phyloP scores from a whole-genome alignment of 257 asterid genomes.

The Oldenlandia corymbosa region DNA sequence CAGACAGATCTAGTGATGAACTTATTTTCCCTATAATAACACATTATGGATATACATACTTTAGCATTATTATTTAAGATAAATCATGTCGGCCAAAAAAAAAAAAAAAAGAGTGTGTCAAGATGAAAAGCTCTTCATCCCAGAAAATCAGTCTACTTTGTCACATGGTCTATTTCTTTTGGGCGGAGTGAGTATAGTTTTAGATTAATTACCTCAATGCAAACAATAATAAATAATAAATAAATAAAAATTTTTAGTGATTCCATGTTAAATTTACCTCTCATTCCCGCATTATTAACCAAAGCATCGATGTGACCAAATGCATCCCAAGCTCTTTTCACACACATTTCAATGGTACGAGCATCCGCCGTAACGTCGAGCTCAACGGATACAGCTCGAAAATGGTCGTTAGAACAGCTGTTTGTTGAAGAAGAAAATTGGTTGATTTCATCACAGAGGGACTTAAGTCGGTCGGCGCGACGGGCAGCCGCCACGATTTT shows the following conservation, averaged over 20 bases:
- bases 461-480: conserved; percentile 38
- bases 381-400: conserved; percentile 52
- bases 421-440: background rate
- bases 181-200: no score
- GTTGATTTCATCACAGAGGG: conserved; percentile 57
- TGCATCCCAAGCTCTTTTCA: conserved; percentile 53
- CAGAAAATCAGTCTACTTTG: no score
- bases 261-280: no score
- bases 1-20: background rate
- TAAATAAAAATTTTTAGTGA: no score
- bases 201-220: no score
- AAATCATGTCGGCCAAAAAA: no score
- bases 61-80: no score
- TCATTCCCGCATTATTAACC: conserved; percentile 56
- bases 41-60: no score
- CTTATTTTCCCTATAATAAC: background rate
- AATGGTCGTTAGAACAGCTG: background rate
- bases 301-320: conserved; percentile 56
- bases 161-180: no score
- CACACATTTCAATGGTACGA: conserved; percentile 29
- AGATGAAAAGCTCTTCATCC: no score
- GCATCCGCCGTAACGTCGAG: conserved; percentile 46
- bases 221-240: no score
- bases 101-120: no score
- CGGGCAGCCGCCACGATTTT: conserved; percentile 67